A percentile compares a stretch with the other conserved stretches of the same genome.
phyloP scores from a whole-genome alignment of 73 alveolate species.

The Uronychia setigera region DNA sequence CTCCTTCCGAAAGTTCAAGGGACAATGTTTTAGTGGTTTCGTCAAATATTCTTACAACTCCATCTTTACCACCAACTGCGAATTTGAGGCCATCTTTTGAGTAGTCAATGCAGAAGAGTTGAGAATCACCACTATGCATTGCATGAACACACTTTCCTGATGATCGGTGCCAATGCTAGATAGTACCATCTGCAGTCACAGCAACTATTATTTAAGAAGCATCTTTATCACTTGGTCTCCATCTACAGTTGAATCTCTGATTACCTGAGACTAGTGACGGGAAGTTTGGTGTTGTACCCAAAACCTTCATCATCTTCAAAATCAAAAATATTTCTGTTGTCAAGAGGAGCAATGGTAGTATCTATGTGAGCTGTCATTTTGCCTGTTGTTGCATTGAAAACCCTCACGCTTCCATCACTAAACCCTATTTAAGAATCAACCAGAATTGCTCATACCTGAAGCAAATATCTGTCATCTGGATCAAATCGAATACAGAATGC shows the following conservation, averaged over 20 bases:
- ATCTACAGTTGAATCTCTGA: conserved; percentile 21
- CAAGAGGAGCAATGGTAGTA: conserved; percentile 19
- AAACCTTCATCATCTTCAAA: no score
- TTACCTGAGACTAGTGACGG: conserved; percentile 72
- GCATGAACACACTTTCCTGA: conserved; percentile 93
- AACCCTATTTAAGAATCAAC: no score
- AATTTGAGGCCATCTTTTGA: conserved; percentile 86
- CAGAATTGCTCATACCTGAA: conserved; percentile 71
- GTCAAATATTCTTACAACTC: conserved; percentile 90
- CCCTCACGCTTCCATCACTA: conserved; percentile 65
- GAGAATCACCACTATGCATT: conserved; percentile 79
- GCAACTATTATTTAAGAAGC: conserved; percentile 72
- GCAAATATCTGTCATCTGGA: conserved; percentile 60
- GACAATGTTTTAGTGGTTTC: conserved; percentile 89
- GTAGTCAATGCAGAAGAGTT: conserved; percentile 92
- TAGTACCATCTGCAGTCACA: conserved; percentile 94
- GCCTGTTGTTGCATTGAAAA: conserved; percentile 53
- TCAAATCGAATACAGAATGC: conserved; percentile 46
- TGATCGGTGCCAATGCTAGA: conserved; percentile 96
- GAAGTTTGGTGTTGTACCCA: conserved; percentile 24
- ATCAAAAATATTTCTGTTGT: no score
- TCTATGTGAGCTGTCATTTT: conserved; percentile 6
- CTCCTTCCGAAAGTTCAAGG: conserved; percentile 81
- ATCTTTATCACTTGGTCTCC: conserved; percentile 78
- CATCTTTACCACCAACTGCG: conserved; percentile 96